phyloP scores from a whole-genome alignment of 352 stramenopile species.

The Pythium monospermum region DNA sequence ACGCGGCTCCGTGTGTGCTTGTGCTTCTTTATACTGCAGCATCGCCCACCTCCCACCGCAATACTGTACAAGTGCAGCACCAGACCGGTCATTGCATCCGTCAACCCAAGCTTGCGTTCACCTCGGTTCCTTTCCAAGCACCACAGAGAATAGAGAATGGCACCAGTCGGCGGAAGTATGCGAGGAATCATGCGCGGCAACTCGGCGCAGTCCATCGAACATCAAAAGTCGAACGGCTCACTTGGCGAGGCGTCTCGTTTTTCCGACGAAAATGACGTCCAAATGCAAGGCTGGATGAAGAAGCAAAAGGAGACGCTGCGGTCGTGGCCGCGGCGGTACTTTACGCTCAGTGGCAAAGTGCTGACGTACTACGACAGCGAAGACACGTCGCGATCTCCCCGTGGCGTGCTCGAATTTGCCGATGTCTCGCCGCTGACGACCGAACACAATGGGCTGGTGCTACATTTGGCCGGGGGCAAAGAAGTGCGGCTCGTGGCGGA shows the following conservation, averaged over 20 bases:
- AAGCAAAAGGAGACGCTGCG: constrained; percentile 80
- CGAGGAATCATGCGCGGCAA: constrained; percentile 62
- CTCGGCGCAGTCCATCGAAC: constrained; percentile 29
- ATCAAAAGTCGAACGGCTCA: constrained; percentile 23
- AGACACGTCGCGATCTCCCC: constrained; percentile 49
- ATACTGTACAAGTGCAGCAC: too few relatives aligned
- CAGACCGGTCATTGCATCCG: too few relatives aligned
- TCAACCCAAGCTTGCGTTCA: too few relatives aligned
- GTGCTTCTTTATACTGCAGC: too few relatives aligned
- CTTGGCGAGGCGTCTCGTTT: constrained; percentile 32
- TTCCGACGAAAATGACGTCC: constrained; percentile 65
- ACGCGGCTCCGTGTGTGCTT: too few relatives aligned
- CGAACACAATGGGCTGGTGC: constrained; percentile 69
- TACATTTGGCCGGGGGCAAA: constrained; percentile 60
- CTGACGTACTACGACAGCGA: constrained; percentile 82
- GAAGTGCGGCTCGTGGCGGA: constrained; percentile 74
- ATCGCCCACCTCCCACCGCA: too few relatives aligned
- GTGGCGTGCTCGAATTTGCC: constrained; percentile 62
- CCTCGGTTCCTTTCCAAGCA: too few relatives aligned
- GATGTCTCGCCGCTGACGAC: constrained; percentile 66
- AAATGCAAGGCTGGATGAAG: constrained; percentile 82
- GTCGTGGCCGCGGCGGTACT: constrained; percentile 65
- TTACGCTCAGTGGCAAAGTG: constrained; percentile 62
- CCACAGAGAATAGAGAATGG: constrained; percentile 37
- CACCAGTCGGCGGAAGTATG: constrained; percentile 47